Conservation (phyloP, 306 rosid species). For the Casuarina equisetifolia region DNA sequence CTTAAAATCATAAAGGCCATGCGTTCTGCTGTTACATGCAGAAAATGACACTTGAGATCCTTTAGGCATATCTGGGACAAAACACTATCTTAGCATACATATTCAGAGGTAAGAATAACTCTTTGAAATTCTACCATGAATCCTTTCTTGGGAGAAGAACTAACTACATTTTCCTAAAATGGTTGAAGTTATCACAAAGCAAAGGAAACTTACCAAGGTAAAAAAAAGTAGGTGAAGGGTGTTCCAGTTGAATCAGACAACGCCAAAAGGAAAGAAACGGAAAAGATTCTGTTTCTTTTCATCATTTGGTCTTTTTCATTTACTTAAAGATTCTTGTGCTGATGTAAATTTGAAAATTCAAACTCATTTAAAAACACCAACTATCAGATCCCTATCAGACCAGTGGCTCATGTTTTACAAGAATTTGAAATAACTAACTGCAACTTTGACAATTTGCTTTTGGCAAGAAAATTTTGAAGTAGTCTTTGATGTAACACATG, state of each 20-base stretch:
- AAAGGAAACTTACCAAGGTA: not conserved
- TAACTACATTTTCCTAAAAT: not conserved
- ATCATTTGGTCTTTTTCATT: not conserved
- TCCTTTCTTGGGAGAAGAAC: not conserved
- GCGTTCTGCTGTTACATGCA: not conserved
- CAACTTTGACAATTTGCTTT: not conserved
- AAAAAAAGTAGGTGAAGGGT: not conserved
- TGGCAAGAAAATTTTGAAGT: conserved; percentile 4
- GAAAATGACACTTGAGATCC: not conserved
- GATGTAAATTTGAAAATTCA: not conserved
- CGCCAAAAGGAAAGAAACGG: not conserved
- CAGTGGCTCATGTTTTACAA: not conserved
- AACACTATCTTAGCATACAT: not conserved
- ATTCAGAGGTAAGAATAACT: not conserved
- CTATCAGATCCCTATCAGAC: conserved; percentile 4
- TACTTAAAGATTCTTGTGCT: not conserved
- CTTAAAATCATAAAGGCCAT: not conserved
- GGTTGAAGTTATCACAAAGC: not conserved
- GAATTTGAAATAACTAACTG: not conserved
- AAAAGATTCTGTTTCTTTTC: too few relatives aligned
- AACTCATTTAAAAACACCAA: not conserved
- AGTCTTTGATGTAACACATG: not conserved
- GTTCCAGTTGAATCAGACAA: not conserved
- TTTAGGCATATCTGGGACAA: not conserved
- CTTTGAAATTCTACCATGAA: not conserved